Evolutionary conservation across 2,329 filamentous ascomycete species (phyloP).

Genomic region (Didymella keratinophila): DNA sequence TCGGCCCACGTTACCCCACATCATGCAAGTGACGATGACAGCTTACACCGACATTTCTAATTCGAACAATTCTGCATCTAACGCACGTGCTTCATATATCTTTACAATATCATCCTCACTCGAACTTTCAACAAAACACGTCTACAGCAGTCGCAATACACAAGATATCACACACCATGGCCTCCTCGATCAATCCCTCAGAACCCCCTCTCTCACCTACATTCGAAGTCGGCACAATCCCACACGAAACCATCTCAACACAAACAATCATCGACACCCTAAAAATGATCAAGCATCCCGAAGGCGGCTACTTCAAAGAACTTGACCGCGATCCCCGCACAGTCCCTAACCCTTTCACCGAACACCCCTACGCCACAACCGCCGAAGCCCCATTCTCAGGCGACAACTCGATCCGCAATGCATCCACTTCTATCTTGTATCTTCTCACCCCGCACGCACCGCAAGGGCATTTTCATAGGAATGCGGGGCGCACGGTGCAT

Average conservation of each 20-base stretch:
- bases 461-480: constrained; percentile 69
- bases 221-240: constrained; percentile 4
- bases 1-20: constrained; percentile 8
- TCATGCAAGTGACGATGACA: background rate
- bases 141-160: background rate
- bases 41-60: constrained; percentile 14
- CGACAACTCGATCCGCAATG: constrained; percentile 42
- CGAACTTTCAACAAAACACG: too few relatives aligned
- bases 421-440: constrained; percentile 71
- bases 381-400: background rate
- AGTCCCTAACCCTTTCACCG: constrained; percentile 63
- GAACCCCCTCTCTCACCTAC: constrained; percentile 5
- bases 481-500: constrained; percentile 68
- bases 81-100: constrained; percentile 2
- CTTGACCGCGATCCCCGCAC: constrained; percentile 55
- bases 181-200: constrained; percentile 2
- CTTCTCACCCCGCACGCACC: constrained; percentile 65
- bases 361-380: constrained; percentile 21
- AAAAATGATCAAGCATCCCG: constrained; percentile 54
- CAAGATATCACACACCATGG: background rate
- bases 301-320: constrained; percentile 61
- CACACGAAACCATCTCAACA: constrained; percentile 23
- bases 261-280: constrained; percentile 43
- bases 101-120: background rate
- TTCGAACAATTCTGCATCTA: background rate